A percentile compares a stretch with the other conserved stretches of the same genome.
phyloP scores from a whole-genome alignment of 2,329 filamentous ascomycete species.

The Colletotrichum sidae region DNA sequence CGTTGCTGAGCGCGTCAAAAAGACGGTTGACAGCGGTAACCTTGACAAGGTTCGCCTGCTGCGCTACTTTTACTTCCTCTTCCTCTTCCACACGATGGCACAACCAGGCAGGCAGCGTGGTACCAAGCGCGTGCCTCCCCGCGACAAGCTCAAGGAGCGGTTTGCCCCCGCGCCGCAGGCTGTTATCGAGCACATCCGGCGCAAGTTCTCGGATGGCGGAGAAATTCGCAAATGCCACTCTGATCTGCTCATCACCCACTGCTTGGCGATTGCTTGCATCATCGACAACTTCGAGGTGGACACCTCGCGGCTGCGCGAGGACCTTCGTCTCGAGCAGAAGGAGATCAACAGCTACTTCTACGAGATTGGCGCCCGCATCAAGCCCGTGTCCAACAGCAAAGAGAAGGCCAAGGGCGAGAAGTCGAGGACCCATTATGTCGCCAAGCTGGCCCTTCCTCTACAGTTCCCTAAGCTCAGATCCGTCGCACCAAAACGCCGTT shows the following conservation, averaged over 20 bases:
- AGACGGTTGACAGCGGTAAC: conserved; percentile 54
- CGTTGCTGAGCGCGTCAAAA: conserved; percentile 71
- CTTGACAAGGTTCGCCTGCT: conserved; percentile 68
- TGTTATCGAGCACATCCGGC: conserved; percentile 74
- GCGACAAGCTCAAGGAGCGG: conserved; percentile 70
- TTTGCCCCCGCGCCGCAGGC: conserved; percentile 69
- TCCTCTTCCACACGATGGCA: conserved; percentile 63
- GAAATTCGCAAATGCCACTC: conserved; percentile 78
- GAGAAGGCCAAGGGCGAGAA: conserved; percentile 62
- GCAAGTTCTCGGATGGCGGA: conserved; percentile 74
- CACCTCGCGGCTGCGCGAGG: conserved; percentile 75
- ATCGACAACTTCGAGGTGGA: conserved; percentile 81
- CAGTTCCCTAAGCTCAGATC: conserved; percentile 78
- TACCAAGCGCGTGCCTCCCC: conserved; percentile 65
- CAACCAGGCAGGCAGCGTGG: conserved; percentile 60
- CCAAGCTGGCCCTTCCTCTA: conserved; percentile 80
- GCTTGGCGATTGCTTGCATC: conserved; percentile 77
- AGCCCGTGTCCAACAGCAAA: conserved; percentile 66
- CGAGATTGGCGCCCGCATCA: conserved; percentile 80
- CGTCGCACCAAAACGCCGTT: conserved; percentile 41
- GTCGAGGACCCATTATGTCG: conserved; percentile 60
- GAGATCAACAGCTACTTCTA: conserved; percentile 78
- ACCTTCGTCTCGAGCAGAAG: conserved; percentile 78
- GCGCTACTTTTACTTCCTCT: conserved; percentile 69
- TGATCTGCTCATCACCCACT: conserved; percentile 79